Evolutionary conservation across 768 basidiomycete genomes (phyloP).

Genomic region (Leccinum rimulosum): DNA sequence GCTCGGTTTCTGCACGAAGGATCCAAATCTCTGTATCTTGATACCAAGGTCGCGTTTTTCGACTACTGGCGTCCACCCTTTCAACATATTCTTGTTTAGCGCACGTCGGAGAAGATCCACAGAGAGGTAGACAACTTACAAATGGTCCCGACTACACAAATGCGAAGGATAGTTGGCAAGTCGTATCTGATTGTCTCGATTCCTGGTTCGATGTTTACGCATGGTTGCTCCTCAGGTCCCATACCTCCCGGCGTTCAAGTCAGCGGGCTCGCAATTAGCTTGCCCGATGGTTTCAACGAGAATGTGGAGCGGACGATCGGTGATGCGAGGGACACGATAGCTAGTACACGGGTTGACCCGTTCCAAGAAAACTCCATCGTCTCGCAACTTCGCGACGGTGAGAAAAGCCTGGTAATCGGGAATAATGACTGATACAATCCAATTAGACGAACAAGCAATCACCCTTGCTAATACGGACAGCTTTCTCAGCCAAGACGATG

Average conservation of each 20-base stretch:
- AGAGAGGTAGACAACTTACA: background rate
- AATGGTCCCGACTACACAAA: conserved; percentile 5
- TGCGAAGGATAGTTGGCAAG: background rate
- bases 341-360: background rate
- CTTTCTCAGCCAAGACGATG: background rate
- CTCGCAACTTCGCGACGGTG: conserved; percentile 1
- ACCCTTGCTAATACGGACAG: background rate
- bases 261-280: background rate
- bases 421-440: background rate
- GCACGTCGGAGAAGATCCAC: conserved; percentile 7
- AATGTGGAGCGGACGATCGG: background rate
- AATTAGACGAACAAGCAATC: background rate
- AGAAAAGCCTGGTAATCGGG: background rate
- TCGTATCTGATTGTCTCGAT: background rate
- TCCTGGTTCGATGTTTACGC: background rate
- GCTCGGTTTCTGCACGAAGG: background rate
- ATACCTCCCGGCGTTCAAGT: background rate
- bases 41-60: background rate
- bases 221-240: conserved; percentile 3
- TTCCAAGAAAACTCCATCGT: conserved; percentile 4
- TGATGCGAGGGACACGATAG: background rate
- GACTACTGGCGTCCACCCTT: background rate
- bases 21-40: background rate
- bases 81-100: background rate
- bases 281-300: background rate